Percentiles rank a stretch among this genome's conserved stretches.
phyloP scores from a whole-genome alignment of 2,329 filamentous ascomycete species.

The Colletotrichum sp. region DNA sequence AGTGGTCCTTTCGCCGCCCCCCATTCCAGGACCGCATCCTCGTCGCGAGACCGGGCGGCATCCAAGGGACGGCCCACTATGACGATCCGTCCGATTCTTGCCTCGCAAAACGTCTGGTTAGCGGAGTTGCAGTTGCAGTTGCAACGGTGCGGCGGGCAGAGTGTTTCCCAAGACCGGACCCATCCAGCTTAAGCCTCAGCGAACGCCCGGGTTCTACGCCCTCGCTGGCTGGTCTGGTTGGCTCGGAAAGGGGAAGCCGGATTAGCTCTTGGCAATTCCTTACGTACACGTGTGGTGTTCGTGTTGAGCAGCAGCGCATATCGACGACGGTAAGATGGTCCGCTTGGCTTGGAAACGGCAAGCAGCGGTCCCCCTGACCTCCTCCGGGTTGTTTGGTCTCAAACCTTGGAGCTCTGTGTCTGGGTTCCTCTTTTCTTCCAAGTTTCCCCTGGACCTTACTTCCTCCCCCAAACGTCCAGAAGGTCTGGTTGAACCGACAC shows the following conservation, averaged over 20 bases:
- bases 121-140: background rate
- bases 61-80: background rate
- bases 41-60: background rate
- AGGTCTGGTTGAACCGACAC: background rate
- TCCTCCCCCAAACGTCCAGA: background rate
- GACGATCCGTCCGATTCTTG: slow-evolving; percentile 8
- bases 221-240: background rate
- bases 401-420: background rate
- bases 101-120: background rate
- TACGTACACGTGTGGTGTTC: slow-evolving; percentile 3
- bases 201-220: background rate
- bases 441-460: background rate
- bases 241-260: background rate
- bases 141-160: background rate
- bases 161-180: background rate
- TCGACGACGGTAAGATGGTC: background rate
- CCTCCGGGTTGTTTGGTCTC: background rate
- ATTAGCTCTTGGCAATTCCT: slow-evolving; percentile 2
- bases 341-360: background rate
- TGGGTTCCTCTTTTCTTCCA: slow-evolving; percentile 8
- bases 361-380: background rate
- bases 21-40: background rate
- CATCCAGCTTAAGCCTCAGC: background rate
- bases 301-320: background rate
- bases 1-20: background rate